Base-by-base conservation (phyloP, 768 basidiomycete genomes). In the Mycena latifolia region DNA sequence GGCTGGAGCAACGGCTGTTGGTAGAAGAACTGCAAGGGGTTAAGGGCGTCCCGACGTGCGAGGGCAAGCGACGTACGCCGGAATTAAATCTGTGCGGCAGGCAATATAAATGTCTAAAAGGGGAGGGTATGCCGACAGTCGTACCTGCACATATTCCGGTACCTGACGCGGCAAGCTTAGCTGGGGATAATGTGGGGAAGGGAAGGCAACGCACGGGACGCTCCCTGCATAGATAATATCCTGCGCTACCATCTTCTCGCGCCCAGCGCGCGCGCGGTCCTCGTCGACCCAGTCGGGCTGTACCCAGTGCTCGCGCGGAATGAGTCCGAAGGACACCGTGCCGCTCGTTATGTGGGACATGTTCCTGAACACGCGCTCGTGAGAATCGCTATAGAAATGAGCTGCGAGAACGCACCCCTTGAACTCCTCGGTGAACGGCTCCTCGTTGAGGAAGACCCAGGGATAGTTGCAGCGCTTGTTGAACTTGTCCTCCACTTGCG, bases 211-310 rank as follows among this genome's bases (percentile, higher is more conserved):
- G 69, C 65, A 81, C 78, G 77, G 72, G 8, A 77, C 71, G 56
- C 75, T 79, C 78, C 79, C 82, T 59, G 79, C 83, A 25, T 85
- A 84, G 47, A 84, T 81, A 31, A 84, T 78, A 45, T 74, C 69
- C 14, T 83, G 65, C 25, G 48, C 55, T 8, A 73, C 79, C 85
- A 88, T 72, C 25, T 64, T 63, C 27, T 71, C 52, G 29, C 73
- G 63, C 2, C 67, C 68, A 20, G 59, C 61, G 22, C 75, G 77
- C 0, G 92, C 92, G 47, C 82, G 81, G 14, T 83, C 82, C 70
- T 93, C 91, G 68, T 94, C 90, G 50, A 94, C 87, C 87, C 85
- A 91, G 35, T 83, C 82, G 0, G 92, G 92, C 73, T 93, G 92
- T 66, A 80, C 78, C 92, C 92, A 93, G 56, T 91, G 83, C 3